These are phyloP conservation scores for Ceratocystis papillata DNA, from an alignment of 2,329 filamentous ascomycete genomes.

Conservation along the genomic window DNA sequence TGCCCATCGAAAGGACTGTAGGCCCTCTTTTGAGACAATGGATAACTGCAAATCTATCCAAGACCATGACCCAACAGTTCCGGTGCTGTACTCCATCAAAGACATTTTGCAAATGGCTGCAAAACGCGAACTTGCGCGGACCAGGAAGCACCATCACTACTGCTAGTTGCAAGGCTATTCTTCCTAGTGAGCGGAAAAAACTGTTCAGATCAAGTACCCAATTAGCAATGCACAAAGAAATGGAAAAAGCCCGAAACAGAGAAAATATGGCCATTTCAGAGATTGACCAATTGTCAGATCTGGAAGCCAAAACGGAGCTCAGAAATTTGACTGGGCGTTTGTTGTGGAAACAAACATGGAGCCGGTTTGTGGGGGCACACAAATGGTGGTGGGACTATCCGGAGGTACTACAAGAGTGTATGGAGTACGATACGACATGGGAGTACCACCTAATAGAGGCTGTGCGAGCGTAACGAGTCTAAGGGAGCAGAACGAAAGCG, in stretches of 20 bases:
- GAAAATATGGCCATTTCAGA: neutral
- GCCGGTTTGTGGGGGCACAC: slow-evolving; percentile 38
- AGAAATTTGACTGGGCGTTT: slow-evolving; percentile 44
- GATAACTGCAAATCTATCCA: slow-evolving; percentile 50
- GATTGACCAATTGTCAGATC: slow-evolving; percentile 25
- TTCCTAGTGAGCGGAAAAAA: slow-evolving; percentile 28
- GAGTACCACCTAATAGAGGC: slow-evolving; percentile 48
- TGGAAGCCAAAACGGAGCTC: slow-evolving; percentile 37
- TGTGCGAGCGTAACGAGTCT: slow-evolving; percentile 31
- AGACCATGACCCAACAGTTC: slow-evolving; percentile 48
- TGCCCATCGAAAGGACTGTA: slow-evolving; percentile 44
- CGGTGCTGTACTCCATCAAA: slow-evolving; percentile 49
- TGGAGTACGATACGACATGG: slow-evolving; percentile 45
- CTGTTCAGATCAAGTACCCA: neutral
- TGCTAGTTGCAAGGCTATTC: slow-evolving; percentile 41
- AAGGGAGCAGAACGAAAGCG: neutral
- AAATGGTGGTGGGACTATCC: slow-evolving; percentile 54
- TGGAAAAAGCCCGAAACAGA: neutral
- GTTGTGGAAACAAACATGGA: slow-evolving; percentile 54
- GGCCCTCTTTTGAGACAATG: slow-evolving; percentile 49
- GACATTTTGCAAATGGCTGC: slow-evolving; percentile 49
- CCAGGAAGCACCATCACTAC: slow-evolving; percentile 39
- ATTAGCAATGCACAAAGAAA: neutral
- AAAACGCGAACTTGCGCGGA: slow-evolving; percentile 42
- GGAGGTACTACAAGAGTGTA: slow-evolving; percentile 45